phyloP scores from a whole-genome alignment of 495 filamentous ascomycete genomes.

The Podospora sp. region DNA sequence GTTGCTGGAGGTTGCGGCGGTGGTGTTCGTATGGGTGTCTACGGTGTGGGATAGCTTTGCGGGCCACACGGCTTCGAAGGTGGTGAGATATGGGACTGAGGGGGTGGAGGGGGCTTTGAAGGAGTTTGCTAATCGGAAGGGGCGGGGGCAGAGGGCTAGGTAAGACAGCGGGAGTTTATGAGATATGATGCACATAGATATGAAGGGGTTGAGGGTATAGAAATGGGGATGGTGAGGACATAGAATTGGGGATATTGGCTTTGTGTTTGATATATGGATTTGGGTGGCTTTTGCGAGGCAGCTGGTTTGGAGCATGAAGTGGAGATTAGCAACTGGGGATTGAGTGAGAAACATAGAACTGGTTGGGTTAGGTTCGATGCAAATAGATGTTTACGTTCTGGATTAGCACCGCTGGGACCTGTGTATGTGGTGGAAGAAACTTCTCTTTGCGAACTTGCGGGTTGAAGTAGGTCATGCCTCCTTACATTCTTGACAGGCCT shows the following conservation, averaged over 20 bases:
- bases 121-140: conserved; percentile 25
- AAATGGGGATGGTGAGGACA: background rate
- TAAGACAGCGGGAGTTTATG: background rate
- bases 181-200: background rate
- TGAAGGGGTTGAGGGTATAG: background rate
- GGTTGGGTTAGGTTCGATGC: no score
- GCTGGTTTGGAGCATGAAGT: no score
- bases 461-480: no score
- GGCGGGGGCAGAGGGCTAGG: background rate
- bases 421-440: no score
- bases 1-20: conserved; percentile 8
- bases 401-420: no score
- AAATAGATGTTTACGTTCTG: no score
- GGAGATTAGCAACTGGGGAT: no score
- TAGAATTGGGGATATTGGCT: background rate
- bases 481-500: no score
- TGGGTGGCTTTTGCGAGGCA: no score
- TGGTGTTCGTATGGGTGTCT: background rate
- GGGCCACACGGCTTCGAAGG: conserved; percentile 1
- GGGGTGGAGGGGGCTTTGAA: conserved; percentile 26
- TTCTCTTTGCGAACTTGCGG: no score
- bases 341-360: no score
- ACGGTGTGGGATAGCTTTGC: conserved; percentile 12
- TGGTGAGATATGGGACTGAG: conserved; percentile 13
- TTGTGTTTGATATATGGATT: background rate